Evolutionary conservation across 129 eudicot species (phyloP).

Genomic region (Glebionis coronaria): DNA sequence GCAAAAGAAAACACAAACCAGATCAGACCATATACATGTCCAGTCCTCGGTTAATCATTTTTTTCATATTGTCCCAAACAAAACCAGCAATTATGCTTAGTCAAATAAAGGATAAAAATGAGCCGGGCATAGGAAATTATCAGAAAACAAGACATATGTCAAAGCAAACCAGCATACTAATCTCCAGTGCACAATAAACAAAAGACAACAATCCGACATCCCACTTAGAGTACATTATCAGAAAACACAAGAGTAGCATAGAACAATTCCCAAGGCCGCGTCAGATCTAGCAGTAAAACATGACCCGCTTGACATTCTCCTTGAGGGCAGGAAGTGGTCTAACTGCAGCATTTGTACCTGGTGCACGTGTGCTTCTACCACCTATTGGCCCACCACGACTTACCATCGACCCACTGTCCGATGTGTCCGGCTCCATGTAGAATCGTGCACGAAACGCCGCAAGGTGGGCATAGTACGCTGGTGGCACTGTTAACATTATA

Average conservation of each 20-base stretch:
- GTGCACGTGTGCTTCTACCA: constrained; percentile 52
- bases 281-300: constrained; percentile 62
- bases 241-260: too few species aligned
- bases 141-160: too few species aligned
- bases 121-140: too few species aligned
- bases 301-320: constrained; percentile 77
- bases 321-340: constrained; percentile 75
- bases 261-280: background rate
- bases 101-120: too few species aligned
- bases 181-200: background rate
- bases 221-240: background rate
- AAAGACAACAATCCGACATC: background rate
- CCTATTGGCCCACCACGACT: constrained; percentile 39
- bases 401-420: constrained; percentile 73
- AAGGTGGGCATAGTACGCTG: constrained; percentile 87
- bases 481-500: constrained; percentile 55
- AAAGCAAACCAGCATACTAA: too few species aligned
- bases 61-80: too few species aligned
- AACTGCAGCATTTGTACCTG: constrained; percentile 59
- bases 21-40: too few species aligned
- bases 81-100: too few species aligned
- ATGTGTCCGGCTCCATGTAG: constrained; percentile 85
- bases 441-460: constrained; percentile 89
- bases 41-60: too few species aligned
- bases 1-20: too few species aligned